A percentile compares a stretch with the other conserved stretches of the same genome.
phyloP scores from a whole-genome alignment of 495 filamentous ascomycete species.

The Penicillium desertorum region DNA sequence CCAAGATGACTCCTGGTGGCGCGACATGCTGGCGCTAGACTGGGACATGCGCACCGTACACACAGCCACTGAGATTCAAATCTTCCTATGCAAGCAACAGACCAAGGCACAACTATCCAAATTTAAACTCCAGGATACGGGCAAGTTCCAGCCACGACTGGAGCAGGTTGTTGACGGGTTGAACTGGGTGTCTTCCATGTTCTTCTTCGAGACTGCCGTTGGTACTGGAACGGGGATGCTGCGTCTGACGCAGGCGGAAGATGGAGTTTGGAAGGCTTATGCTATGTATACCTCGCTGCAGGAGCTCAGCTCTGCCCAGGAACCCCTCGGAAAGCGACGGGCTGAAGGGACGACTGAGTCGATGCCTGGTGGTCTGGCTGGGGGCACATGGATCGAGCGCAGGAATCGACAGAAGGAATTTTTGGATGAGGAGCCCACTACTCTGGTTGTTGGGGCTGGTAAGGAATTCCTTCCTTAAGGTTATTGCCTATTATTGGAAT shows the following conservation, averaged over 20 bases:
- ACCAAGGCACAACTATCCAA: constrained; percentile 32
- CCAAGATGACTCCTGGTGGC: constrained; percentile 59
- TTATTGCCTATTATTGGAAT: constrained; percentile 8
- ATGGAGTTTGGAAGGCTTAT: constrained; percentile 63
- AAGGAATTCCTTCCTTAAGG: constrained; percentile 13
- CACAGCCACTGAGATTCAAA: constrained; percentile 45
- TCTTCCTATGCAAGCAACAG: constrained; percentile 46
- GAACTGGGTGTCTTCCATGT: constrained; percentile 52
- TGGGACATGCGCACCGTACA: constrained; percentile 60
- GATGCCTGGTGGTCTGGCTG: constrained; percentile 53
- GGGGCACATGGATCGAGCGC: constrained; percentile 69
- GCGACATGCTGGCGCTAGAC: constrained; percentile 59
- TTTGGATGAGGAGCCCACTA: constrained; percentile 55
- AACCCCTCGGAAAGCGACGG: constrained; percentile 49
- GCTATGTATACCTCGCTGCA: constrained; percentile 60
- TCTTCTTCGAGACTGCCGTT: constrained; percentile 51
- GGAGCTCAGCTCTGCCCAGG: constrained; percentile 51
- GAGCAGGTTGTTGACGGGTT: constrained; percentile 44
- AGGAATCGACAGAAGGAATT: constrained; percentile 58
- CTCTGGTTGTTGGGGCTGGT: constrained; percentile 65
- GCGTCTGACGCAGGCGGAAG: constrained; percentile 50
- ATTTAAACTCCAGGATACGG: constrained; percentile 43
- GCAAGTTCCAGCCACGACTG: constrained; percentile 42
- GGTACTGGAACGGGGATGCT: constrained; percentile 59
- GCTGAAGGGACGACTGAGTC: constrained; percentile 57